phyloP scores from a whole-genome alignment of 1,284 basidiomycete genomes.

The Cryptococcus sp. region DNA sequence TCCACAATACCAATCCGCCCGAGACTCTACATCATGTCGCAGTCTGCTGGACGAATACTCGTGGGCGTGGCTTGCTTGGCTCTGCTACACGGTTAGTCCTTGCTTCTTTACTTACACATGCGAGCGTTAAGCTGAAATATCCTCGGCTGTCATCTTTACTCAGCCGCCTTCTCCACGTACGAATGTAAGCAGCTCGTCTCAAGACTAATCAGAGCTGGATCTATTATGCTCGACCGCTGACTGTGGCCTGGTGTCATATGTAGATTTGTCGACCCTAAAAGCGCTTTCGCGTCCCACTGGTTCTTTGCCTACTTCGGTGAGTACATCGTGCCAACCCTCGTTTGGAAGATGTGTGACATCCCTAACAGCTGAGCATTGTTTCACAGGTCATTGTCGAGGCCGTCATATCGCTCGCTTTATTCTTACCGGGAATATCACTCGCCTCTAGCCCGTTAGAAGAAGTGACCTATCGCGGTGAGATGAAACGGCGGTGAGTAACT shows the following conservation, averaged over 20 bases:
- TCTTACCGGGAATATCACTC: slow-evolving; percentile 44
- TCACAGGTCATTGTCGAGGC: slow-evolving; percentile 51
- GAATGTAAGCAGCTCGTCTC: slow-evolving; percentile 38
- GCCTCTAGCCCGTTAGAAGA: slow-evolving; percentile 39
- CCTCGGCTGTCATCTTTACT: background rate
- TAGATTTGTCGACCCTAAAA: slow-evolving; percentile 52
- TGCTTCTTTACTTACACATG: background rate
- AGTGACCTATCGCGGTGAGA: slow-evolving; percentile 51
- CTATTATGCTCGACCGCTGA: background rate
- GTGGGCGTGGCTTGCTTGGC: slow-evolving; percentile 36
- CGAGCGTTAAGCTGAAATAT: background rate
- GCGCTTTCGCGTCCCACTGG: slow-evolving; percentile 38
- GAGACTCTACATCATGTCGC: slow-evolving; percentile 7
- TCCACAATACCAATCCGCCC: too few species aligned
- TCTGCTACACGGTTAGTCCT: slow-evolving; percentile 39
- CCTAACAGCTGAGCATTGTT: background rate
- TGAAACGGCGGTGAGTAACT: slow-evolving; percentile 40
- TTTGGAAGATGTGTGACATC: too few species aligned
- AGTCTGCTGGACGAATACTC: slow-evolving; percentile 25
- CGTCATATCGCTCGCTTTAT: slow-evolving; percentile 39
- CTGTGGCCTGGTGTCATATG: background rate
- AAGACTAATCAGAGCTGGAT: background rate
- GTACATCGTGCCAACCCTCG: slow-evolving; percentile 1
- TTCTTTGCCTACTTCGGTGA: slow-evolving; percentile 43
- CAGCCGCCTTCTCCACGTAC: slow-evolving; percentile 53